Base-by-base conservation (phyloP, 352 stramenopile genomes). In the Pythium utonaiense region DNA sequence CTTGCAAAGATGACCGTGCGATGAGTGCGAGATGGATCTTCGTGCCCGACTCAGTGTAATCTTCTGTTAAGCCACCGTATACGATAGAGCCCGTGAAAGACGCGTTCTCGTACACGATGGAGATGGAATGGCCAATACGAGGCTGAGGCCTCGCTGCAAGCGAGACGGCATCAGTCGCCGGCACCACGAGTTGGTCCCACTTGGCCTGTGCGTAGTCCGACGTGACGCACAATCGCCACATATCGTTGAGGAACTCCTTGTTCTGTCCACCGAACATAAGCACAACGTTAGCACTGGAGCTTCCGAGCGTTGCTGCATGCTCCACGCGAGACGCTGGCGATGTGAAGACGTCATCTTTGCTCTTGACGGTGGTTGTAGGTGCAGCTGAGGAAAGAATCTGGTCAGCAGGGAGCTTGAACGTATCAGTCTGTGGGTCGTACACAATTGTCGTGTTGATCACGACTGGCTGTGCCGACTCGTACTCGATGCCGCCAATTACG, bases 401-500 rank as follows among this genome's bases (percentile, higher is more conserved):
- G 66, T 90, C 80, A 31, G 69, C 50, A 0, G 78, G 74, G 5
- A 69, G 65, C 6, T 59, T 36, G 57, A 87, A 90, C 1, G 31
- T 22, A 59, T 86, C 80, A 3, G 67, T 57, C 7, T 56, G 33
- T 22, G 80, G 57, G 31, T 75, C 56, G 62, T 76, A 90, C 25
- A 88, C 73, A n/a, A 88, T 62, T 24, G 82, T 71, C 33, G 78
- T 75, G 34, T 67, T 80, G 52, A 66, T 57, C 10, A 88, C 77
- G 2, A 83, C 74, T 5, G 80, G 80, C 64, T 90, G 80, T 22
- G 78, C 74, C 0, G 78, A 88, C 58, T 89, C 80, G 67, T 84
- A 89, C 56, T 77, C 78, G 41, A 89, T 86, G 31, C 78, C 80
- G 8, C 80, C 80, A 25, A 89, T 69, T n/a, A 86, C 67, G 27